These are phyloP conservation scores for Amaranthus tricolor DNA, from an alignment of 179 eudicot species.

Conservation along the genomic window DNA sequence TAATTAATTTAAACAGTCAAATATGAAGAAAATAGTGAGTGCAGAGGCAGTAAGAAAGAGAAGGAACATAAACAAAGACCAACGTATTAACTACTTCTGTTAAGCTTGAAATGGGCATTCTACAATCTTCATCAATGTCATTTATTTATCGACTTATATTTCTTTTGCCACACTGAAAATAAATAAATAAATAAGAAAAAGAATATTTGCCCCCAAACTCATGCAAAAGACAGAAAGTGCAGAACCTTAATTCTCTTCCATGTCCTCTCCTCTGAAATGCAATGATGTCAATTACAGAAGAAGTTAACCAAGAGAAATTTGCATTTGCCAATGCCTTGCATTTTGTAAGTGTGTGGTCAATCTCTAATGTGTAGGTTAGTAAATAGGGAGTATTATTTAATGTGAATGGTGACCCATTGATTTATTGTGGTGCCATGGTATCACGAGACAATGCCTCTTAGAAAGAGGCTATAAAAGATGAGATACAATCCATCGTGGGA, in stretches of 20 bases:
- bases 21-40: background rate
- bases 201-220: conserved; percentile 5
- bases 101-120: conserved; percentile 8
- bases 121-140: conserved; percentile 10
- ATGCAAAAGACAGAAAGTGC: conserved; percentile 21
- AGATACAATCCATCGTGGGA: too few relatives aligned
- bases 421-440: too few relatives aligned
- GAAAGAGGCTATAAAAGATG: too few relatives aligned
- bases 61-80: conserved; percentile 20
- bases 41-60: conserved; percentile 11
- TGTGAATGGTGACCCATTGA: too few relatives aligned
- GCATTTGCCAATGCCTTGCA: background rate
- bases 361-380: conserved; percentile 11
- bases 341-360: conserved; percentile 15
- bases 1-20: background rate
- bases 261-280: conserved; percentile 21
- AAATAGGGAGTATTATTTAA: background rate
- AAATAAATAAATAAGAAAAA: background rate
- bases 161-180: conserved; percentile 13
- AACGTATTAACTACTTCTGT: background rate
- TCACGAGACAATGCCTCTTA: too few relatives aligned
- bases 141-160: conserved; percentile 12
- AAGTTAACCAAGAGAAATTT: too few relatives aligned
- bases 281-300: conserved; percentile 17
- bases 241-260: conserved; percentile 24